These are phyloP conservation scores for Candida caryicola DNA, from an alignment of 805 yeast genomes.

Conservation along the genomic window DNA sequence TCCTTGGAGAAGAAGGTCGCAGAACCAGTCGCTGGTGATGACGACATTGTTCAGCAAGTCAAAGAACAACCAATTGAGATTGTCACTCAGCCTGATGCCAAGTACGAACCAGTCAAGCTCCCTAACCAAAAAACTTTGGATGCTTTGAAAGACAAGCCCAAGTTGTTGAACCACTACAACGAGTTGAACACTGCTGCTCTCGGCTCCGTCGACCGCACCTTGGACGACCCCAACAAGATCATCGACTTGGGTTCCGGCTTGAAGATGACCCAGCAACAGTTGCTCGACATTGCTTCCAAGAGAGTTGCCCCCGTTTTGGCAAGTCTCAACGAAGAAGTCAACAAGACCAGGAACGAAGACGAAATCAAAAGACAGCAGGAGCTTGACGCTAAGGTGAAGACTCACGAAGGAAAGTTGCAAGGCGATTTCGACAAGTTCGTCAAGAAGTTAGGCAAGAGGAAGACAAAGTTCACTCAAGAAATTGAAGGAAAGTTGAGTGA, in stretches of 20 bases:
- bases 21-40: conserved; percentile 18
- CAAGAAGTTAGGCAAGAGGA: conserved; percentile 36
- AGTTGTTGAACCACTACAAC: conserved; percentile 45
- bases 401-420: conserved; percentile 35
- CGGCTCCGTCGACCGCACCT: conserved; percentile 41
- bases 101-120: conserved; percentile 32
- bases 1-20: conserved; percentile 1
- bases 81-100: conserved; percentile 30
- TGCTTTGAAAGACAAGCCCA: conserved; percentile 46
- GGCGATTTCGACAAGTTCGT: conserved; percentile 36
- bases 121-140: conserved; percentile 38
- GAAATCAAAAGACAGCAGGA: conserved; percentile 38
- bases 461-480: conserved; percentile 40
- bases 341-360: conserved; percentile 42
- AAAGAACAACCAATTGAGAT: conserved; percentile 35
- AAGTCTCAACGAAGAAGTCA: conserved; percentile 49
- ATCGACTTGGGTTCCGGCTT: conserved; percentile 55
- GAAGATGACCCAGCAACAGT: conserved; percentile 51
- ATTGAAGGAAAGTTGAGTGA: conserved; percentile 31
- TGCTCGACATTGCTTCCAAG: conserved; percentile 52
- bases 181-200: conserved; percentile 49
- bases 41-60: conserved; percentile 25
- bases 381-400: conserved; percentile 33
- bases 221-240: conserved; percentile 49
- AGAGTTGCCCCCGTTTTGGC: conserved; percentile 55